Conservation (phyloP, 2,329 filamentous ascomycete genomes). For the Zymoseptoria brevis region DNA sequence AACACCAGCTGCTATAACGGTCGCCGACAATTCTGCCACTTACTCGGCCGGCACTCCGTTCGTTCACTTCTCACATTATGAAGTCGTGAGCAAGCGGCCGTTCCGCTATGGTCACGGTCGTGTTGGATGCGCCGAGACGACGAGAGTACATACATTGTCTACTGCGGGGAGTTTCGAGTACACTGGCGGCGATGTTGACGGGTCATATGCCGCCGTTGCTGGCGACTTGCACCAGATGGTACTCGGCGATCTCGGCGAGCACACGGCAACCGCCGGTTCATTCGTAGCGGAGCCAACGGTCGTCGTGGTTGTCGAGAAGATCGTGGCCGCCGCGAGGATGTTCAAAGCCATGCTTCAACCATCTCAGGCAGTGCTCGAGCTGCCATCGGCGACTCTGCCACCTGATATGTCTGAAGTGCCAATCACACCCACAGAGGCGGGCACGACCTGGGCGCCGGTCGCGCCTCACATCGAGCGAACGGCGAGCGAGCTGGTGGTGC, state of each 20-base stretch:
- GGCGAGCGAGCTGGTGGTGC: constrained; percentile 14
- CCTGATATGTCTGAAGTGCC: constrained; percentile 10
- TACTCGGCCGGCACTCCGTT: constrained; percentile 32
- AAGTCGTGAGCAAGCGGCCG: constrained; percentile 31
- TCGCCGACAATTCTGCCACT: constrained; percentile 15
- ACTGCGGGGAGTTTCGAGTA: constrained; percentile 33
- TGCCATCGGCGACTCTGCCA: constrained; percentile 21
- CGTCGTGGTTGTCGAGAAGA: constrained; percentile 35
- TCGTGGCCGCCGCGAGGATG: constrained; percentile 24
- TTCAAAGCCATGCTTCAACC: constrained; percentile 7
- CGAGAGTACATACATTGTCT: constrained; percentile 30
- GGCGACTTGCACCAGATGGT: constrained; percentile 30
- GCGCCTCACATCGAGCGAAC: constrained; percentile 22
- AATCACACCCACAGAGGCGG: constrained; percentile 12
- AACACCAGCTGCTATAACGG: constrained; percentile 22
- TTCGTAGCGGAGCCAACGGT: constrained; percentile 36
- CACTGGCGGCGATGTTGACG: constrained; percentile 27
- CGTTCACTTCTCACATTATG: constrained; percentile 37
- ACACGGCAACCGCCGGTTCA: constrained; percentile 25
- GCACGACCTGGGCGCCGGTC: constrained; percentile 12
- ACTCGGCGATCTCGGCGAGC: constrained; percentile 22
- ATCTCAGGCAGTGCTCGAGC: constrained; percentile 11
- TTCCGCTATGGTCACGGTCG: constrained; percentile 23
- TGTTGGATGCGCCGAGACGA: constrained; percentile 26
- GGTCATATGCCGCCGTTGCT: constrained; percentile 22